Conservation (phyloP, 495 filamentous ascomycete genomes). For the Penicillium argentinense region DNA sequence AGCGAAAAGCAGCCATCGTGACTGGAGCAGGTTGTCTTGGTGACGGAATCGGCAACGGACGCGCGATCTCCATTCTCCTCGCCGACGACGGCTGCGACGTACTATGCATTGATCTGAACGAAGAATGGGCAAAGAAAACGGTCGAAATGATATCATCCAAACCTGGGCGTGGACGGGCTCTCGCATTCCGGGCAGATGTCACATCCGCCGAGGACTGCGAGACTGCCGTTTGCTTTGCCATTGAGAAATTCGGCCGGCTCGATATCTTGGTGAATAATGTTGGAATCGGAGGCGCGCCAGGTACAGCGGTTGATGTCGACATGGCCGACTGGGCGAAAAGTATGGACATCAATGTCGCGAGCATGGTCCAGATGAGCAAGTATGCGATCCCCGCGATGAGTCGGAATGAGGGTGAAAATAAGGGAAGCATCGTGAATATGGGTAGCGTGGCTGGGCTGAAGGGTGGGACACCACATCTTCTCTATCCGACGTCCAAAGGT, state of each 20-base stretch:
- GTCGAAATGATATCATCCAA: constrained; percentile 44
- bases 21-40: constrained; percentile 56
- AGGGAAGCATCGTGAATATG: constrained; percentile 57
- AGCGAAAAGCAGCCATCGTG: constrained; percentile 56
- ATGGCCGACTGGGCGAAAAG: constrained; percentile 51
- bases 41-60: constrained; percentile 58
- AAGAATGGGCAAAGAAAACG: constrained; percentile 47
- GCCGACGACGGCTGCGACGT: constrained; percentile 55
- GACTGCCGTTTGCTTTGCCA: constrained; percentile 33
- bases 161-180: constrained; percentile 23
- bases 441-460: constrained; percentile 54
- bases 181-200: constrained; percentile 49
- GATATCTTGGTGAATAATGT: constrained; percentile 62
- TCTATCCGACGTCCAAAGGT: constrained; percentile 63
- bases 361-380: constrained; percentile 58
- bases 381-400: constrained; percentile 55
- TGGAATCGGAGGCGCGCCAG: constrained; percentile 52
- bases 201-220: constrained; percentile 48
- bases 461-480: constrained; percentile 57
- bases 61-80: constrained; percentile 56
- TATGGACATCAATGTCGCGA: constrained; percentile 57
- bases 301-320: constrained; percentile 55
- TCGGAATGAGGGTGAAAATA: constrained; percentile 37
- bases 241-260: constrained; percentile 44
- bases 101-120: constrained; percentile 52